These are phyloP conservation scores for Talaromyces ruber DNA, from an alignment of 495 filamentous ascomycete genomes.

Conservation along the genomic window DNA sequence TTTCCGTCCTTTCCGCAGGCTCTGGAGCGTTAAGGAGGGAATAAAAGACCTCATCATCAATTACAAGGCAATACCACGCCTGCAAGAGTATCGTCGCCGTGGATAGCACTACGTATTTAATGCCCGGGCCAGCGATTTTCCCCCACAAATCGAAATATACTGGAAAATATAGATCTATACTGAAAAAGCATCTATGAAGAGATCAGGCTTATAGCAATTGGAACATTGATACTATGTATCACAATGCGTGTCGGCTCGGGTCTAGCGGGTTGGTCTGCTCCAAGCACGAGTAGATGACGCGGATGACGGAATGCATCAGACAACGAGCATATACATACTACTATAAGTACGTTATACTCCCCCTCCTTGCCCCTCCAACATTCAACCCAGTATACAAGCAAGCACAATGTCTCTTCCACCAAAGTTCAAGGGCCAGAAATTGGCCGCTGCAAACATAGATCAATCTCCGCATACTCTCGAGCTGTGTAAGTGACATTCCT, in stretches of 20 bases:
- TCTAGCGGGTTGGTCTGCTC: neutral
- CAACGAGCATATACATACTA: neutral
- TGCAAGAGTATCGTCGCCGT: conserved; percentile 11
- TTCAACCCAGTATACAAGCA: neutral
- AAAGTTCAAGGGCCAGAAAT: conserved; percentile 65
- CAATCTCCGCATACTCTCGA: conserved; percentile 61
- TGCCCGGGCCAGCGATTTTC: neutral
- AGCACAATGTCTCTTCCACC: conserved; percentile 64
- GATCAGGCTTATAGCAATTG: neutral
- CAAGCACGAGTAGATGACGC: neutral
- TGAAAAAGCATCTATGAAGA: no score
- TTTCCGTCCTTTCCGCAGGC: neutral
- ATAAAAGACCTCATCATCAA: neutral
- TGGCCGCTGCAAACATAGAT: conserved; percentile 32
- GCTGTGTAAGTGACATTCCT: conserved; percentile 41
- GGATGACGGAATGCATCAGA: neutral
- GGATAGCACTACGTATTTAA: no score
- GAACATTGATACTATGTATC: neutral
- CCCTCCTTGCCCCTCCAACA: neutral
- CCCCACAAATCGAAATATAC: no score
- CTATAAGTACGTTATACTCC: neutral
- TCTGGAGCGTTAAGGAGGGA: neutral
- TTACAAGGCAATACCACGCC: neutral
- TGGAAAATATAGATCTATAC: no score
- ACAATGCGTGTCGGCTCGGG: no score